Percentiles rank a stretch among this genome's conserved stretches.
Conservation (phyloP, 371 early-diverging fungal genomes). For the Batkoa obscura region DNA sequence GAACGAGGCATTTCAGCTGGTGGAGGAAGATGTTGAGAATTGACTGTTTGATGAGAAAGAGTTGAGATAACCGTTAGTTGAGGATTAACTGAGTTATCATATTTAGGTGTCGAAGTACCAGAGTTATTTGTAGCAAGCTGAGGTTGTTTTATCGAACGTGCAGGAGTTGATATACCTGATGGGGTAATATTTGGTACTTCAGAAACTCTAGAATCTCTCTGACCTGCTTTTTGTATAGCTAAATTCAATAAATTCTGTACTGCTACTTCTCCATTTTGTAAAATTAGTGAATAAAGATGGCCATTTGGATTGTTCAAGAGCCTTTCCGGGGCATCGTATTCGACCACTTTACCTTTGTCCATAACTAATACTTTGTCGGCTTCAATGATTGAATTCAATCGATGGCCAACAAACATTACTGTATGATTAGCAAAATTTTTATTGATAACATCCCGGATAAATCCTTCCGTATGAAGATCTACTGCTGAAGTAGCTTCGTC, state of each 20-base stretch:
- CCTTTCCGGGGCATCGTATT: constrained; percentile 45
- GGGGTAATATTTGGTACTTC: background rate
- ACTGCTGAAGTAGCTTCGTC: constrained; percentile 40
- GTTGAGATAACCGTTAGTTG: background rate
- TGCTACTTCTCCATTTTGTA: constrained; percentile 5
- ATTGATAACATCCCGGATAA: constrained; percentile 60
- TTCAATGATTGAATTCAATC: constrained; percentile 56
- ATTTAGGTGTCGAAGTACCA: background rate
- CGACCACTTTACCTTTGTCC: constrained; percentile 47
- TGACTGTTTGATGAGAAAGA: background rate
- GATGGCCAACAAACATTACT: constrained; percentile 59
- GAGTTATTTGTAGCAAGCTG: too few species aligned
- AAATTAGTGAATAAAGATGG: constrained; percentile 27
- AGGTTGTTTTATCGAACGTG: background rate
- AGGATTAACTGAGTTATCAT: background rate
- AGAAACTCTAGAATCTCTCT: background rate
- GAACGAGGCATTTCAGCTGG: constrained; percentile 3
- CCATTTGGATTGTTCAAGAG: constrained; percentile 27
- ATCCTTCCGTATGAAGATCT: constrained; percentile 42
- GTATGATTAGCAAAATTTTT: constrained; percentile 63
- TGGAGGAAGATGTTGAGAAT: background rate
- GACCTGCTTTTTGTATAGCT: background rate
- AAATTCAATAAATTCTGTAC: background rate
- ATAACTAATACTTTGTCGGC: constrained; percentile 71
- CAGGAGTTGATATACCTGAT: background rate